Evolutionary conservation across 345 rosid genomes (phyloP).

Genomic region (Garcia nutans): DNA sequence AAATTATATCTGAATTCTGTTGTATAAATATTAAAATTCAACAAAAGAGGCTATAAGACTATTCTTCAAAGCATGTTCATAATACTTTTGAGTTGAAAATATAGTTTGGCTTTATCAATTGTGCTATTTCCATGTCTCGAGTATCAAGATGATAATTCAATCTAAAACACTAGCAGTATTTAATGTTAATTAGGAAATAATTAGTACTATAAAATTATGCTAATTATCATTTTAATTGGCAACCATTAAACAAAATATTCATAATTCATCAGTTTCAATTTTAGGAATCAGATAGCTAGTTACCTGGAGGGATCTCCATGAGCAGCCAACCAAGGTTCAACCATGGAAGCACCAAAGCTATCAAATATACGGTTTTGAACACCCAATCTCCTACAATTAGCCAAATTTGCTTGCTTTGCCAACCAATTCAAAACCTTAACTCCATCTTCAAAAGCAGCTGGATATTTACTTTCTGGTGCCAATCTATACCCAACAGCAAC

Average conservation of each 20-base stretch:
- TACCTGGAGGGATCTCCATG: slow-evolving; percentile 72
- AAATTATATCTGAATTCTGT: too few relatives aligned
- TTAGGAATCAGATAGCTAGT: slow-evolving; percentile 8
- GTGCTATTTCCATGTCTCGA: too few relatives aligned
- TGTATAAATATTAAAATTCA: too few relatives aligned
- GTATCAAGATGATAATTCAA: too few relatives aligned
- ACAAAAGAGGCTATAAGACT: too few relatives aligned
- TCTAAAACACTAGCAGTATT: background rate
- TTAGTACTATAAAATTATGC: too few relatives aligned
- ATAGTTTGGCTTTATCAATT: too few relatives aligned
- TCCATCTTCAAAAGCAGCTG: slow-evolving; percentile 88
- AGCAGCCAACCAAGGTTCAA: slow-evolving; percentile 85
- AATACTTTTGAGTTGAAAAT: too few relatives aligned
- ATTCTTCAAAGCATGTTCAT: too few relatives aligned
- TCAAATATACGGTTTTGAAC: slow-evolving; percentile 39
- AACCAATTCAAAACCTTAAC: slow-evolving; percentile 75
- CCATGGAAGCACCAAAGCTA: slow-evolving; percentile 75
- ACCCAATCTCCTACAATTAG: slow-evolving; percentile 34
- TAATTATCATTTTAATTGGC: too few relatives aligned
- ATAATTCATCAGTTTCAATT: background rate
- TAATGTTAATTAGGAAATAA: too few relatives aligned
- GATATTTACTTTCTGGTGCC: slow-evolving; percentile 77
- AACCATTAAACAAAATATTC: too few relatives aligned
- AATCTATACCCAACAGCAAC: slow-evolving; percentile 85
- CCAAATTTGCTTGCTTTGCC: slow-evolving; percentile 71